Evolutionary conservation across 1,139 yeast genomes (phyloP).

Genomic region (Hemisphaericaspora lyxosophila): DNA sequence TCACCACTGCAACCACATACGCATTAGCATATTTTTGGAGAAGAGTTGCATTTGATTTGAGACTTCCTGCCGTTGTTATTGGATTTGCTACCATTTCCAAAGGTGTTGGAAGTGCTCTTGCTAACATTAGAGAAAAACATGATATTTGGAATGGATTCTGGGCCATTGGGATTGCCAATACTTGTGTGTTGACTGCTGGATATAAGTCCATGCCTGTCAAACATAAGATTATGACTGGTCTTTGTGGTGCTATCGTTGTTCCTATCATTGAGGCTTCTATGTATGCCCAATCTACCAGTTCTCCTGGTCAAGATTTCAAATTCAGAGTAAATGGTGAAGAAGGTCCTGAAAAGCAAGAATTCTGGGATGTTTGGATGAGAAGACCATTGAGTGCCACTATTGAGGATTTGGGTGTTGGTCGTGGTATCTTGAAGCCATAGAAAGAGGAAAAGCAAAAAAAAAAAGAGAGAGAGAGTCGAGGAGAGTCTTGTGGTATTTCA

Average conservation of each 20-base stretch:
- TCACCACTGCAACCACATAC: conserved; percentile 49
- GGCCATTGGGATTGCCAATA: conserved; percentile 46
- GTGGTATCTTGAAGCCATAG: conserved; percentile 48
- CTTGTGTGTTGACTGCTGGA: conserved; percentile 41
- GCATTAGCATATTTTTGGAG: conserved; percentile 51
- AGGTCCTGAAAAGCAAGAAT: conserved; percentile 56
- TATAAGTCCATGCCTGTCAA: conserved; percentile 44
- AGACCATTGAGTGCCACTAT: conserved; percentile 81
- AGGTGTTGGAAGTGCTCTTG: conserved; percentile 28
- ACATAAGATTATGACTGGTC: conserved; percentile 44
- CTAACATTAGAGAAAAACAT: conserved; percentile 49
- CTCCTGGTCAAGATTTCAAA: conserved; percentile 39
- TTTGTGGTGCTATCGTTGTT: conserved; percentile 41
- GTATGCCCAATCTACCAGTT: conserved; percentile 45
- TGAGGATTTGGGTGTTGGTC: conserved; percentile 69
- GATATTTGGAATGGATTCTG: conserved; percentile 52
- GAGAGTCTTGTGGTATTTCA: too few relatives aligned
- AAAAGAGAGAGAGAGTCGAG: background rate
- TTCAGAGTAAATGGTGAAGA: conserved; percentile 38
- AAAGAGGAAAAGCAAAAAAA: background rate
- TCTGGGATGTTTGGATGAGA: conserved; percentile 83
- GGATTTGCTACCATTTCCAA: conserved; percentile 44
- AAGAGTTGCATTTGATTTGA: conserved; percentile 46
- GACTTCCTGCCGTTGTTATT: conserved; percentile 42
- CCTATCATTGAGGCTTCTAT: conserved; percentile 42